Evolutionary conservation across 371 early-diverging fungal species (phyloP).

Genomic region (Apophysomyces variabilis): DNA sequence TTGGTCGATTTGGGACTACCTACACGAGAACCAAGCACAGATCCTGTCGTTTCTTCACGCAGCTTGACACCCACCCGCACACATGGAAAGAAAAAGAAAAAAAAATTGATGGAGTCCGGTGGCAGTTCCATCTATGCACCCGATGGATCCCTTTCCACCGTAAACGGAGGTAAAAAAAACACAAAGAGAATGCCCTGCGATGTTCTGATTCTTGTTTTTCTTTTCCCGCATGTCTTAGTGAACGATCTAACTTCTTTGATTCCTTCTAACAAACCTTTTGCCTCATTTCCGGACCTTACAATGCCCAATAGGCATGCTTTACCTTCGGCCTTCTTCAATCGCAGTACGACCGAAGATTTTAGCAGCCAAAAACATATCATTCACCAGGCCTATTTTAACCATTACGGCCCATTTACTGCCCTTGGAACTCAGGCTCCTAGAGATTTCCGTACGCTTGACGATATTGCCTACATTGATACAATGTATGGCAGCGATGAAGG

Average conservation of each 20-base stretch:
- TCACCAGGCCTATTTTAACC: conserved; percentile 51
- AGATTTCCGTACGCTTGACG: conserved; percentile 45
- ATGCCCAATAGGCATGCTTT: conserved; percentile 45
- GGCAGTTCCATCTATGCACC: conserved; percentile 46
- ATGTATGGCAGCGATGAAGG: conserved; percentile 68
- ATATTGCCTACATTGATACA: conserved; percentile 55
- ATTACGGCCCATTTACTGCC: conserved; percentile 60
- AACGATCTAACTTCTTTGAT: conserved; percentile 30
- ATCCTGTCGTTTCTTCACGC: conserved; percentile 28
- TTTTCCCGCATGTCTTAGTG: conserved; percentile 13
- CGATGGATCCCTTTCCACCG: conserved; percentile 48
- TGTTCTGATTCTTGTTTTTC: neutral
- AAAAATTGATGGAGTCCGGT: conserved; percentile 29
- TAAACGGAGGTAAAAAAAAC: conserved; percentile 38
- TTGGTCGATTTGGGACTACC: conserved; percentile 24
- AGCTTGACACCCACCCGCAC: conserved; percentile 9
- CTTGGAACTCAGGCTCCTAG: conserved; percentile 55
- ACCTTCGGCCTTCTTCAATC: conserved; percentile 45
- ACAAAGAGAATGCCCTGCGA: conserved; percentile 1
- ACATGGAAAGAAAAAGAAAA: conserved; percentile 54
- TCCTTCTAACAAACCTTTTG: conserved; percentile 35
- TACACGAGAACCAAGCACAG: conserved; percentile 32
- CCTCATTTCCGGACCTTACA: conserved; percentile 41
- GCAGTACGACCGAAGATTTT: conserved; percentile 42
- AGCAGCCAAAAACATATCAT: conserved; percentile 39